These are phyloP conservation scores for Mrakia hoshinonis DNA, from an alignment of 768 basidiomycete genomes.

Conservation along the genomic window DNA sequence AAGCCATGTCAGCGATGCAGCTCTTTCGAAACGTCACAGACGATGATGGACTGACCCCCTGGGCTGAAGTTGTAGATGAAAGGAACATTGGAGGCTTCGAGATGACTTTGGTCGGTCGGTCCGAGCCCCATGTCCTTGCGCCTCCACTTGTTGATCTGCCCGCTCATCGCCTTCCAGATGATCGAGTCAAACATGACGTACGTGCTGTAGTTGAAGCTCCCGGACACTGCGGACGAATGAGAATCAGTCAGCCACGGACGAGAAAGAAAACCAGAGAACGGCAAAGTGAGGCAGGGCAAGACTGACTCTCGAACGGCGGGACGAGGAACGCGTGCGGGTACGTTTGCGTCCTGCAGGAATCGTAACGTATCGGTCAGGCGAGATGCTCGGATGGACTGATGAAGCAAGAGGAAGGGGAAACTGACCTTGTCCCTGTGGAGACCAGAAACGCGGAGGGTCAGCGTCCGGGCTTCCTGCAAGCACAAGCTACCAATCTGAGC, in stretches of 20 bases:
- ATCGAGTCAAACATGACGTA: constrained; percentile 59
- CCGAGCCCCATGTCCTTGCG: constrained; percentile 47
- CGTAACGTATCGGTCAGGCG: constrained; percentile 30
- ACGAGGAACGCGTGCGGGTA: constrained; percentile 60
- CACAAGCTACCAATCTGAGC: background rate
- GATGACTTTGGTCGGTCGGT: constrained; percentile 41
- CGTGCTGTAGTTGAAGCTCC: constrained; percentile 47
- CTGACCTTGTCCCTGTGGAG: constrained; percentile 1
- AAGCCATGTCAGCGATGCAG: no score
- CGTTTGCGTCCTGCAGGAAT: constrained; percentile 45
- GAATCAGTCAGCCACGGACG: no score
- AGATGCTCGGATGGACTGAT: background rate
- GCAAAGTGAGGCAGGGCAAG: no score
- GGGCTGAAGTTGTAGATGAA: constrained; percentile 53
- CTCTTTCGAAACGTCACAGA: no score
- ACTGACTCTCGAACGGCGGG: constrained; percentile 46
- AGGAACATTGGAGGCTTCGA: constrained; percentile 2
- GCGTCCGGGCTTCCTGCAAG: no score
- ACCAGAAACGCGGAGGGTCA: no score
- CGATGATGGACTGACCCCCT: no score
- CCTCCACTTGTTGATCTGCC: constrained; percentile 61
- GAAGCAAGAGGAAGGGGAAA: background rate
- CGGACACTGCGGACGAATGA: constrained; percentile 42
- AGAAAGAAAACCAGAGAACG: no score
- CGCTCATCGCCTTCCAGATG: constrained; percentile 58